Base-by-base conservation (phyloP, 225 moss, liverwort and hornwort genomes). In the Thuidium tamariscinum region DNA sequence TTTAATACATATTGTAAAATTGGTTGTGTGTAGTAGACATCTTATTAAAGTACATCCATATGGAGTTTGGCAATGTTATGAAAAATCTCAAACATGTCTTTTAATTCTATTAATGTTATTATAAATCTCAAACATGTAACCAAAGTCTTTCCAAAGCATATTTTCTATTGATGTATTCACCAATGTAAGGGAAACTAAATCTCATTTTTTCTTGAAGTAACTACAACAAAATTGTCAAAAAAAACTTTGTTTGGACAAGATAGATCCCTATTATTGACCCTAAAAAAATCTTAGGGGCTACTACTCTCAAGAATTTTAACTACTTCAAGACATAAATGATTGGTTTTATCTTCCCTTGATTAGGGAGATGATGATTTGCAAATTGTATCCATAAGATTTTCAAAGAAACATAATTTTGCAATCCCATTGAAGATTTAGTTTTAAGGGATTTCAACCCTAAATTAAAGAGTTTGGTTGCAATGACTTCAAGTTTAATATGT, bases 101-200 rank as follows among this genome's bases (percentile, higher is more conserved):
- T 11, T 66, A n/a, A 65, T n/a, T 65, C n/a, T 18, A 36, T 65
- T 2, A 20, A 20, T n/a, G 2, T 11, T 66, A 36, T 66, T 36
- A 66, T 3, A 21, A 11, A 66, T 66, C 6, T 66, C 21, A 67
- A 67, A 37, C 2, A 13, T 2, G 1, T 67, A 67, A 67, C 37
- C 5, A 67, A 30, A 22, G 3, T 36, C 3, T 11, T 11, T 22
- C 6, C 7, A 23, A 37, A 0, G 23, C 7, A 26, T 26, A 16
- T 44, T n/a, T n/a, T 29, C 71, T 44, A 71, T 27, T 0, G 1
- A 2, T 5, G 6, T 29, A 29, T 17, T 29, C 27, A 17, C 44
- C 3, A 27, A 10, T 0, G 0, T 44, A 17, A 29, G 0, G 1
- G 1, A 10, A 72, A 27, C 0, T 16, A 0, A 71, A 44, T 27